These are phyloP conservation scores for Pseudevernia furfuracea DNA, from an alignment of 495 filamentous ascomycete species.

Conservation along the genomic window DNA sequence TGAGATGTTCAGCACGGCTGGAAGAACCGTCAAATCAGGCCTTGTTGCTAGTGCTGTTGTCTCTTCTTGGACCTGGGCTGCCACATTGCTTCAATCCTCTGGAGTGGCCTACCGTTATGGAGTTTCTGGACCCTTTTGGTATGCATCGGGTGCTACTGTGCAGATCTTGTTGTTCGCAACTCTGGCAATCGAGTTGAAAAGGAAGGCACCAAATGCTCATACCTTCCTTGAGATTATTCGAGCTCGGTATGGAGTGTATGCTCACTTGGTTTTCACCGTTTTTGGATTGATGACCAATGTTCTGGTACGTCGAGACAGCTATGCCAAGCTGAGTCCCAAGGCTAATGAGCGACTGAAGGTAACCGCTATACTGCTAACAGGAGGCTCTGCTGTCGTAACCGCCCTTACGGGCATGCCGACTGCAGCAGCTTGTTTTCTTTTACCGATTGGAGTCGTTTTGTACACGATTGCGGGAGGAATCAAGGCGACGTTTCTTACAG, in stretches of 20 bases:
- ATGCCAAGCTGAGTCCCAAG: background rate
- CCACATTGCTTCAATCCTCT: constrained; percentile 74
- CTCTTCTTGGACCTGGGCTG: constrained; percentile 80
- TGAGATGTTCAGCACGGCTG: constrained; percentile 95
- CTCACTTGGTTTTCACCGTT: constrained; percentile 68
- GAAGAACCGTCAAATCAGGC: constrained; percentile 87
- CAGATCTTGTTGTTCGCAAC: constrained; percentile 83
- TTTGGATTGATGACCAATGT: constrained; percentile 82
- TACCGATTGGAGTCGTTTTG: constrained; percentile 73
- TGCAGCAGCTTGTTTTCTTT: constrained; percentile 81
- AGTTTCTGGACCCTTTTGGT: constrained; percentile 90
- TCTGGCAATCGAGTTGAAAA: constrained; percentile 86
- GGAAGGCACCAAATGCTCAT: constrained; percentile 77
- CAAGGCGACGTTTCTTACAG: constrained; percentile 64
- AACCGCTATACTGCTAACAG: constrained; percentile 88
- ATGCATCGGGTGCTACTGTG: constrained; percentile 54
- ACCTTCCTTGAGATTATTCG: constrained; percentile 76
- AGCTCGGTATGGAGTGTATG: constrained; percentile 51
- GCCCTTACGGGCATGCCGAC: constrained; percentile 81
- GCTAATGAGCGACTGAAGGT: constrained; percentile 28
- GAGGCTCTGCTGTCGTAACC: constrained; percentile 79
- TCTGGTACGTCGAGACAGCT: constrained; percentile 34
- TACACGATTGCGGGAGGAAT: constrained; percentile 77
- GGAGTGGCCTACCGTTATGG: constrained; percentile 89
- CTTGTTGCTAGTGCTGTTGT: constrained; percentile 94